phyloP scores from a whole-genome alignment of 352 stramenopile species.

The Phytopythium vexans region DNA sequence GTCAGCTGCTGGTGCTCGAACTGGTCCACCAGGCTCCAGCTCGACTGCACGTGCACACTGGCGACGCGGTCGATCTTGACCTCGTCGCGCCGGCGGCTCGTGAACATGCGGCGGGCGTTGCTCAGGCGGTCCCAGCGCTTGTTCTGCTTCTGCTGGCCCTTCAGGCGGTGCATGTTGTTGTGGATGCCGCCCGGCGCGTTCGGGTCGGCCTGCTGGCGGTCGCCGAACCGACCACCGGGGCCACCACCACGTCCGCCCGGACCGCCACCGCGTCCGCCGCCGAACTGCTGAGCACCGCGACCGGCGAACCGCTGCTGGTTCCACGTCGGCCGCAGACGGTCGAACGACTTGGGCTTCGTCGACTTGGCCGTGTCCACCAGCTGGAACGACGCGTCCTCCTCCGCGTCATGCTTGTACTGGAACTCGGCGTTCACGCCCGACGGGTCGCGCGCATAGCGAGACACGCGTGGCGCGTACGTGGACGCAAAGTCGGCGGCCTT shows the following conservation, averaged over 20 bases:
- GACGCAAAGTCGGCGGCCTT: slow-evolving; percentile 93
- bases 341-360: slow-evolving; percentile 68
- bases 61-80: slow-evolving; percentile 79
- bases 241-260: slow-evolving; percentile 15
- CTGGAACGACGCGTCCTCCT: slow-evolving; percentile 91
- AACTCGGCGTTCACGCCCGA: slow-evolving; percentile 91
- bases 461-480: slow-evolving; percentile 60
- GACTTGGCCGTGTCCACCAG: slow-evolving; percentile 93
- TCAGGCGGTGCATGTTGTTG: slow-evolving; percentile 63
- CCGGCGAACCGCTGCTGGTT: slow-evolving; percentile 84
- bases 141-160: slow-evolving; percentile 86
- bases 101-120: slow-evolving; percentile 72
- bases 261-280: slow-evolving; percentile 24
- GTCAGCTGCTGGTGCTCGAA: slow-evolving; percentile 95
- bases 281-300: slow-evolving; percentile 35
- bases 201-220: slow-evolving; percentile 26
- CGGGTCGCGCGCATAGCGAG: slow-evolving; percentile 59
- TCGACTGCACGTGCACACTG: slow-evolving; percentile 89
- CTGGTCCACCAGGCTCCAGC: slow-evolving; percentile 94
- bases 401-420: slow-evolving; percentile 92
- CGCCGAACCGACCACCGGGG: slow-evolving; percentile 18
- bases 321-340: slow-evolving; percentile 77
- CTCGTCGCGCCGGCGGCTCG: slow-evolving; percentile 61
- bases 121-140: slow-evolving; percentile 79
- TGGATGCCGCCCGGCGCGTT: slow-evolving; percentile 37